Evolutionary conservation across 345 rosid genomes (phyloP), one percentile per base, ranked within the genome.

Genomic region (Populus tremula): DNA sequence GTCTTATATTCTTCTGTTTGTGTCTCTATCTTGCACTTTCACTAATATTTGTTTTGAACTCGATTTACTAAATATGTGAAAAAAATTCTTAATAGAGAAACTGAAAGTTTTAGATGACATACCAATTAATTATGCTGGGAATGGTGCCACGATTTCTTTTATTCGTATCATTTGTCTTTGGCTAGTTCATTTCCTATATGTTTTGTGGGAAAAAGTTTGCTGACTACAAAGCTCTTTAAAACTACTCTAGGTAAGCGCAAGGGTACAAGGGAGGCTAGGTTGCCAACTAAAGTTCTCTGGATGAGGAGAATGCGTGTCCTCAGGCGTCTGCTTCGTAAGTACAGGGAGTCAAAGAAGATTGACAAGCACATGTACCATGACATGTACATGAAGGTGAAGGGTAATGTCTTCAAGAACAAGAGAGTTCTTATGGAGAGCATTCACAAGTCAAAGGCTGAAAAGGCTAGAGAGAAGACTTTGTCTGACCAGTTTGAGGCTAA

Each of bases 371-470:
- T 95, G 98, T 95, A 95, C 83, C 99, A 95, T 31, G 98, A 93
- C 83, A 95, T 95, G 99, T 95, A 93, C 94, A 93, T 95, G 99
- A 92, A 84, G 82, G 98, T 92, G 54, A 95, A 95, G 86, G 99
- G 99, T 81, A 95, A 95, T 66, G 99, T 93, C 20, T 95, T 87
- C 62, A 95, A 95, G 89, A 95, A 95, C 88, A 95, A 95, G 87
- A 86, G 98, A 72, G 99, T 95, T 14, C 82, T 95, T 73, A 95
- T 95, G 99, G 99, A 95, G 82, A 91, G 96, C 70, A 95, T 95
- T 68, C 98, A 95, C 91, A 93, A 92, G 72, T 87, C 94, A 0
- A 93, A 95, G 92, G 97, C 99, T 45, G 99, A 95, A 93, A 95
- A 95, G 76, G 92, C 94, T 33, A 93, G 99, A 77, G 99, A 95